Percentiles rank a stretch among this genome's conserved stretches.
Conservation (phyloP, 108 stramenopile genomes). For the Nitzschia palea region DNA sequence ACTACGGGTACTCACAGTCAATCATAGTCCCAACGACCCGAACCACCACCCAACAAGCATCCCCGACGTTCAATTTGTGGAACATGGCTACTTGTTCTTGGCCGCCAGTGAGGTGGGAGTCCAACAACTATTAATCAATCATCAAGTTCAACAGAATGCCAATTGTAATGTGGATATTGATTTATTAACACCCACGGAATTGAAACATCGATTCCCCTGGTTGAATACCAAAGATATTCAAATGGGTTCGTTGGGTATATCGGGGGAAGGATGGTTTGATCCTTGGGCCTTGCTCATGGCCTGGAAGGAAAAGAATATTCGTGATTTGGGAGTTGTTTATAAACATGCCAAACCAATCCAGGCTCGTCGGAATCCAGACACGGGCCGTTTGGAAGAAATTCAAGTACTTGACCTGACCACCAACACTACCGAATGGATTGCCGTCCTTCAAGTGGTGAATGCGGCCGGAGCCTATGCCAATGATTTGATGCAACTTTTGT, state of each 20-base stretch:
- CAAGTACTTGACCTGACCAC: slow-evolving; percentile 18
- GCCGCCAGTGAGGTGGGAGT: slow-evolving; percentile 42
- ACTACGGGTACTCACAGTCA: background rate
- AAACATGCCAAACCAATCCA: slow-evolving; percentile 35
- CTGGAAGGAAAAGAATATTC: slow-evolving; percentile 45
- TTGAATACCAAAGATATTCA: slow-evolving; percentile 56
- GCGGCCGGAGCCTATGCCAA: slow-evolving; percentile 64
- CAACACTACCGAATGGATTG: slow-evolving; percentile 19
- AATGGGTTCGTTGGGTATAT: slow-evolving; percentile 50
- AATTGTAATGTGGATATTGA: slow-evolving; percentile 37
- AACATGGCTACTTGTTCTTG: slow-evolving; percentile 78
- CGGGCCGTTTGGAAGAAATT: slow-evolving; percentile 43
- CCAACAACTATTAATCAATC: slow-evolving; percentile 44
- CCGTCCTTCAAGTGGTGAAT: slow-evolving; percentile 57
- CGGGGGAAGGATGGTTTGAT: slow-evolving; percentile 80
- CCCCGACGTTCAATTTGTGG: slow-evolving; percentile 18
- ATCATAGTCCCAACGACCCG: background rate
- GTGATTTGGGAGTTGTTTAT: slow-evolving; percentile 44
- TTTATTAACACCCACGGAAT: slow-evolving; percentile 36
- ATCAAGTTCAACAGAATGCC: slow-evolving; percentile 30
- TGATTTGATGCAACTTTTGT: slow-evolving; percentile 35
- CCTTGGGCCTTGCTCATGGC: slow-evolving; percentile 59
- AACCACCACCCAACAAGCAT: background rate
- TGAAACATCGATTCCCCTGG: slow-evolving; percentile 64
- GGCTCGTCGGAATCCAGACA: slow-evolving; percentile 16